These are phyloP conservation scores for Trichoderma gracile DNA, from an alignment of 2,329 filamentous ascomycete genomes.

Conservation along the genomic window DNA sequence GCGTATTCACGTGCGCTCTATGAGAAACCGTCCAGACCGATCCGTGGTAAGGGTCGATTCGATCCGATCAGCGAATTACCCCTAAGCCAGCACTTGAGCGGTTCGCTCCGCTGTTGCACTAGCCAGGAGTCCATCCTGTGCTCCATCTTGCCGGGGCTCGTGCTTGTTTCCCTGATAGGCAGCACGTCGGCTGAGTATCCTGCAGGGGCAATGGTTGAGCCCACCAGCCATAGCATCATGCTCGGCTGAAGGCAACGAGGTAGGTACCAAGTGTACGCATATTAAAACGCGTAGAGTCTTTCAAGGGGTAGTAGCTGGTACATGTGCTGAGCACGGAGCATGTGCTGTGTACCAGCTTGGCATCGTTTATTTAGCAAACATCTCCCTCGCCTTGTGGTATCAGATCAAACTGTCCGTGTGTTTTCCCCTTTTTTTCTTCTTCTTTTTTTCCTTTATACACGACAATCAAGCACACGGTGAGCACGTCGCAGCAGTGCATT, in stretches of 20 bases:
- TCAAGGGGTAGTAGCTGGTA: too few relatives aligned
- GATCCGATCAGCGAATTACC: slow-evolving; percentile 9
- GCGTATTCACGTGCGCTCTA: background rate
- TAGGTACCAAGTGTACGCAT: too few relatives aligned
- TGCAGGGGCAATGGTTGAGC: slow-evolving; percentile 1
- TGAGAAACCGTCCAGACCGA: background rate
- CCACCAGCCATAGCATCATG: background rate
- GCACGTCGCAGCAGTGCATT: background rate
- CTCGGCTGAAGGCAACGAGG: background rate
- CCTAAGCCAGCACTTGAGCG: slow-evolving; percentile 9
- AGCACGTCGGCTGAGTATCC: background rate
- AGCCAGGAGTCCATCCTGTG: slow-evolving; percentile 12
- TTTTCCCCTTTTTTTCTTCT: too few relatives aligned
- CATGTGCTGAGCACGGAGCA: too few relatives aligned
- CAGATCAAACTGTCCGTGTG: background rate
- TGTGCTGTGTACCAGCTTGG: too few relatives aligned
- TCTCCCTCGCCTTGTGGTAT: background rate
- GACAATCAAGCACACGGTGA: background rate
- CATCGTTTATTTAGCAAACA: too few relatives aligned
- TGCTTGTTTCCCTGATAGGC: slow-evolving; percentile 16
- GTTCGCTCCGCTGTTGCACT: slow-evolving; percentile 25
- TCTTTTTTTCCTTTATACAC: background rate
- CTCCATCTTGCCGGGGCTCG: slow-evolving; percentile 10
- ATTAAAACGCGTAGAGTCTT: background rate
- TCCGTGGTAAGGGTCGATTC: slow-evolving; percentile 2